Base-by-base conservation (phyloP, 139 green algal species). In the Chlorella vulgaris region DNA sequence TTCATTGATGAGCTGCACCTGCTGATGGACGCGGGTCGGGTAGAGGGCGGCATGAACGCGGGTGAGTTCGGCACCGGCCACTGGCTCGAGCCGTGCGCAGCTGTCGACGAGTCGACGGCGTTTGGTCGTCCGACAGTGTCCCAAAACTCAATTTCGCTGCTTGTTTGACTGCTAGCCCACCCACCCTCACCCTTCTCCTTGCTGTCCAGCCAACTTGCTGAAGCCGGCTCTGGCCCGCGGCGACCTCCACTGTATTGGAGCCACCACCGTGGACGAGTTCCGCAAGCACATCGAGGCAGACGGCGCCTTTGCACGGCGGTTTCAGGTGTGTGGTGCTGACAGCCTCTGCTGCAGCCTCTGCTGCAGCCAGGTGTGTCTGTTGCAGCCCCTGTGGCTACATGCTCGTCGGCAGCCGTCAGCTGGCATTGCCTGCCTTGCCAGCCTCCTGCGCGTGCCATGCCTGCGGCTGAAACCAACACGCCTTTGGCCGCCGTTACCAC, bases 201-300 rank as follows among this genome's bases (percentile, higher is more conserved):
- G 33, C n/a, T 28, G 7, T 58, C 47, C 91, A 40, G 90, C 91
- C 31, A 97, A 98, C 87, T 84, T 97, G 66, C 85, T 98, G 39
- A 98, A 98, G 83, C 94, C 94, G 0, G 87, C 92, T 0, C 87
- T 98, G 31, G 94, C 93, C 7, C 83, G 92, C 8, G 89, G 91
- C 7, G 79, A 90, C 73, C 87, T 95, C 71, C 88, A 91, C 77
- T 93, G 87, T 82, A 93, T 96, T 29, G 95, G 95, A 22, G 95
- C 95, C 55, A 98, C 95, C 63, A 98, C 95, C 2, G 86, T 97
- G 58, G 94, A 96, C 21, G 95, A 98, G 87, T 98, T 93, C 85
- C 78, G 94, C 39, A 86, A 91, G 80, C 90, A 98, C 88, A 93
- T 98, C 21, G 95, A 98, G 89, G 88, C 89, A 43, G 95, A 98